Conservation (phyloP, 257 asterid species). For the Leonotis leonurus region DNA sequence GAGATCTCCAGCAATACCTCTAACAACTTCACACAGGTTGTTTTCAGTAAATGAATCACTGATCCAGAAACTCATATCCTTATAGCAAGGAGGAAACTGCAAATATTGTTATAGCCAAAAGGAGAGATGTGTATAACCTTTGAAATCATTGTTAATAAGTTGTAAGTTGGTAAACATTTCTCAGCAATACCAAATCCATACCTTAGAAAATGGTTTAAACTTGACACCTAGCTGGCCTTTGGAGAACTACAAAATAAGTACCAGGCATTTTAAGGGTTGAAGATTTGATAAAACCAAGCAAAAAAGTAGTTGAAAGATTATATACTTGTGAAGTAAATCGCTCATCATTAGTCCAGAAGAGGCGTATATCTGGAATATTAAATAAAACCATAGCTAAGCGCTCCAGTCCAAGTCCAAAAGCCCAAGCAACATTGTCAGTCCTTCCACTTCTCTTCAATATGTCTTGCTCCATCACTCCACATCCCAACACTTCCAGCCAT, state of each 20-base stretch:
- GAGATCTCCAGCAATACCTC: conserved; percentile 88
- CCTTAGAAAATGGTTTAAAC: conserved; percentile 85
- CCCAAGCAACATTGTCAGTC: conserved; percentile 83
- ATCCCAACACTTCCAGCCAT: conserved; percentile 98
- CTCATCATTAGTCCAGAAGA: conserved; percentile 86
- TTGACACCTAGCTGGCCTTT: conserved; percentile 76
- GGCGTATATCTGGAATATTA: conserved; percentile 93
- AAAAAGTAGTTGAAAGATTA: background rate
- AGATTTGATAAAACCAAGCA: background rate
- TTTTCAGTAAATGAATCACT: conserved; percentile 81
- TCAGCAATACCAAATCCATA: conserved; percentile 15
- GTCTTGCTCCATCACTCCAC: conserved; percentile 98
- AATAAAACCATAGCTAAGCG: conserved; percentile 90
- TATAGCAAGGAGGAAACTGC: conserved; percentile 91
- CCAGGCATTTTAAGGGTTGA: conserved; percentile 1
- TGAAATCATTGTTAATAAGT: background rate
- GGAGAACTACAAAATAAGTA: conserved; percentile 46
- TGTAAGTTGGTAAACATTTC: background rate
- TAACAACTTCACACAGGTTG: conserved; percentile 79
- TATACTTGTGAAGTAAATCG: conserved; percentile 94
- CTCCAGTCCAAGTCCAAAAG: conserved; percentile 97
- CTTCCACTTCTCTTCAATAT: conserved; percentile 71
- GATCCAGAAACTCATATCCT: conserved; percentile 93
- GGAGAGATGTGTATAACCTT: background rate
- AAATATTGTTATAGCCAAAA: conserved; percentile 11